Percentiles rank a stretch among this genome's conserved stretches.
Conservation (phyloP, 2,329 filamentous ascomycete genomes). For the Ceratocystis eucalypticola region DNA sequence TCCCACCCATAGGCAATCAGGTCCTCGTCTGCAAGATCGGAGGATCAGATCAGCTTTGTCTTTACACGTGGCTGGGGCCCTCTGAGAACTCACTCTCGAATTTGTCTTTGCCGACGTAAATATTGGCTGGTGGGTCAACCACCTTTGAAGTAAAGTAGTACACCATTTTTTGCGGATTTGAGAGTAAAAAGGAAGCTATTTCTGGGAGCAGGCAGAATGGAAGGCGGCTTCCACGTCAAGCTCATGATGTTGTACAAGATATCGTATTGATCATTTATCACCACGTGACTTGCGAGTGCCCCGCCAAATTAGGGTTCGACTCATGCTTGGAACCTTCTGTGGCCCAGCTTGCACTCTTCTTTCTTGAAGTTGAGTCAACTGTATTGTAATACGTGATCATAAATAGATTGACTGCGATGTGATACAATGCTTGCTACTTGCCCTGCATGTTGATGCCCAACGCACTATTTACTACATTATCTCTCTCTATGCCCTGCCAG, state of each 20-base stretch:
- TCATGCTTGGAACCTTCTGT: background rate
- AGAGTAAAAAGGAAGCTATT: background rate
- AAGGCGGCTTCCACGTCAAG: background rate
- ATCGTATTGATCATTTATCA: background rate
- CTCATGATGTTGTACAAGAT: slow-evolving; percentile 1
- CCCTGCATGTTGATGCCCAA: too few species aligned
- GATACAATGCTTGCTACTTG: too few species aligned
- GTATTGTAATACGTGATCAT: too few species aligned
- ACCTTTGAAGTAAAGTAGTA: slow-evolving; percentile 87
- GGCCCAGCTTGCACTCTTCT: background rate
- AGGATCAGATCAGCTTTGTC: background rate
- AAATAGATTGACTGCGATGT: too few species aligned
- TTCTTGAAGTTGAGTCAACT: too few species aligned
- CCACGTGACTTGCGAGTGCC: background rate
- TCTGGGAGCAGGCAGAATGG: background rate
- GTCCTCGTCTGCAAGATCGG: slow-evolving; percentile 61
- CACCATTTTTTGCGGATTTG: slow-evolving; percentile 50
- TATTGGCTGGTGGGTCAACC: slow-evolving; percentile 67
- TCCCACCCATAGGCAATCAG: slow-evolving; percentile 90
- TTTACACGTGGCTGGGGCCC: background rate
- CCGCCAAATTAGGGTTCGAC: background rate
- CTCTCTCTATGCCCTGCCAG: too few species aligned
- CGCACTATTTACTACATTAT: too few species aligned
- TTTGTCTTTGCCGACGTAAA: slow-evolving; percentile 98
- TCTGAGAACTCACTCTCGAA: slow-evolving; percentile 64